Evolutionary conservation across 176 grass and related monocot genomes (phyloP).

Genomic region (Oryza nivara): DNA sequence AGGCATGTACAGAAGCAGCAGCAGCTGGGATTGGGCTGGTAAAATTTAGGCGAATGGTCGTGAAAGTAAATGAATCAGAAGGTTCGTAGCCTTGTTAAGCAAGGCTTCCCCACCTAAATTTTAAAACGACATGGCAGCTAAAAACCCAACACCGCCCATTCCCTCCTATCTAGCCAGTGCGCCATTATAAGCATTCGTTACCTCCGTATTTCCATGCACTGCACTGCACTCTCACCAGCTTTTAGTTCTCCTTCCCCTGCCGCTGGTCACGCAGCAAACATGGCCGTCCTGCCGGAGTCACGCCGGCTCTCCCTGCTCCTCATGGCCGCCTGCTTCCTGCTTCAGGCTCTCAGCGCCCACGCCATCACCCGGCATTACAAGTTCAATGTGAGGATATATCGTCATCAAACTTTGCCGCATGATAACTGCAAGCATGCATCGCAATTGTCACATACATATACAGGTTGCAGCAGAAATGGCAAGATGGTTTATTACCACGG

Average conservation of each 20-base stretch:
- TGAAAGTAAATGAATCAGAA: constrained; percentile 2
- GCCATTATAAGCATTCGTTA: constrained; percentile 48
- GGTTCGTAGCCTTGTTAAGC: constrained; percentile 57
- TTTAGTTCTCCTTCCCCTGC: background rate
- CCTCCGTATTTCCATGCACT: constrained; percentile 37
- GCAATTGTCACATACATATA: background rate
- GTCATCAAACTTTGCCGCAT: background rate
- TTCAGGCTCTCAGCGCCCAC: constrained; percentile 41
- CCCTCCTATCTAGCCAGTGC: background rate
- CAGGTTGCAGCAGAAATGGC: background rate
- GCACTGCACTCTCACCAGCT: constrained; percentile 14
- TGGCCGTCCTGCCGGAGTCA: constrained; percentile 4
- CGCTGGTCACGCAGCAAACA: background rate
- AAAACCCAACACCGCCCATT: constrained; percentile 41
- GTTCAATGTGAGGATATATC: constrained; percentile 62
- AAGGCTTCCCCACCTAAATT: constrained; percentile 73
- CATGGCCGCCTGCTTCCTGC: constrained; percentile 43
- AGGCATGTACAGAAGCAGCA: background rate
- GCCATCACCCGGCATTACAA: constrained; percentile 65
- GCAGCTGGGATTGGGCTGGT: background rate
- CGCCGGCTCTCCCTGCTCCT: constrained; percentile 21
- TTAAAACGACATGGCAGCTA: constrained; percentile 80
- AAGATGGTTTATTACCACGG: background rate
- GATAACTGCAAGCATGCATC: background rate
- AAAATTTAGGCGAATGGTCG: background rate